Evolutionary conservation across 1,284 basidiomycete genomes (phyloP), one percentile per base, ranked within the genome.

Genomic region (Rhizoctonia solani): DNA sequence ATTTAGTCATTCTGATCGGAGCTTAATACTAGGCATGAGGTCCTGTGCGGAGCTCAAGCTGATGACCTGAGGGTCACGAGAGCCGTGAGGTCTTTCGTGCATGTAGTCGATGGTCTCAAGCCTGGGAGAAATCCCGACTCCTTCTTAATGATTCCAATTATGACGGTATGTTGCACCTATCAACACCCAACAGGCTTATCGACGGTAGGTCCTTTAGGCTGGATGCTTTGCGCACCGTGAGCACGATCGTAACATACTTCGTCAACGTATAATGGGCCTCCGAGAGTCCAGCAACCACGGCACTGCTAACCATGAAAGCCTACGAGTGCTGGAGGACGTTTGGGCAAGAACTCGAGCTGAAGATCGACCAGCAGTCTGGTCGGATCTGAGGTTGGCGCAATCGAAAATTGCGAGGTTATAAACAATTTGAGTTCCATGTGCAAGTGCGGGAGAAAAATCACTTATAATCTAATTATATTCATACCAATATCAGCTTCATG

Each of bases 111-210:
- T n/a, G 61, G 61, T 11, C 42, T 50, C 5, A 54, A 54, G 19
- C 29, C 61, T 34, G 61, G 61, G 2, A 50, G 61, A 6, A 66
- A 50, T 9, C 61, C 61, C 16, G 61, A 46, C 39, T 6, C 29
- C 5, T 66, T 66, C n/a, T 34, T 66, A 21, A 30, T 54, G 6
- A 8, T 66, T 23, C 61, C 61, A 23, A 66, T 66, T 39, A 53
- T 66, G 16, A 19, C 37, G 16, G 61, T 66, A 41, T 42, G 61
- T 29, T 8, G 6, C 13, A n/a, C 8, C 6, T 37, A 46, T 19
- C 9, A 11, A 46, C 13, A 46, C 19, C 44, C 6, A 5, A 46
- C 6, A 14, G 6, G 19, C 9, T 19, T 19, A 46, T 39, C 37
- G n/a, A 39, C 16, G 9, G 8, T 19, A 46, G 5, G 6, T 19